Percentiles rank a stretch among this genome's conserved stretches.
phyloP scores from a whole-genome alignment of 805 yeast genomes.

The Candida qinlingensis region DNA sequence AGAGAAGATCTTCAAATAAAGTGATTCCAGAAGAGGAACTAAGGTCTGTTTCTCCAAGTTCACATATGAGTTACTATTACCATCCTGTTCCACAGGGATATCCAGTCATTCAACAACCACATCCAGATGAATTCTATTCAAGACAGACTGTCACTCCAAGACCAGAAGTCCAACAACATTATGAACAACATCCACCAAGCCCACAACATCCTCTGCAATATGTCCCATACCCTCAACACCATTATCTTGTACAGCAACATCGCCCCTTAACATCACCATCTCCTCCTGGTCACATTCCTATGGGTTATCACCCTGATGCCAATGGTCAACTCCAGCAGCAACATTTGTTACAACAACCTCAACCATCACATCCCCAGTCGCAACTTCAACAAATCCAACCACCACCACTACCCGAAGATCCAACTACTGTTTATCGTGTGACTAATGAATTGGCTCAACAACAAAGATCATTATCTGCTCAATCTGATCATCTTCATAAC shows the following conservation, averaged over 20 bases:
- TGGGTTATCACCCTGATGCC: neutral
- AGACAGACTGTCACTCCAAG: neutral
- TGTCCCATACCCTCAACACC: slow-evolving; percentile 9
- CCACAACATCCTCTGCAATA: slow-evolving; percentile 12
- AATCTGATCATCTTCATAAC: slow-evolving; percentile 17
- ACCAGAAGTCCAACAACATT: slow-evolving; percentile 2
- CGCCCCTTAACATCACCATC: neutral
- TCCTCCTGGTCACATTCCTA: neutral
- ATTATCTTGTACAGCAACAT: slow-evolving; percentile 11
- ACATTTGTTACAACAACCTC: neutral
- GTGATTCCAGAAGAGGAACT: slow-evolving; percentile 14
- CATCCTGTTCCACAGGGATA: neutral
- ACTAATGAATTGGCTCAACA: slow-evolving; percentile 15
- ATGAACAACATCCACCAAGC: slow-evolving; percentile 6
- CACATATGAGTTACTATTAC: neutral
- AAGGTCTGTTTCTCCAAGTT: slow-evolving; percentile 6
- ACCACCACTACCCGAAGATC: slow-evolving; percentile 1
- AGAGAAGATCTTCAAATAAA: slow-evolving; percentile 43
- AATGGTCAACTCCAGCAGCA: neutral
- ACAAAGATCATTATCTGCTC: slow-evolving; percentile 11
- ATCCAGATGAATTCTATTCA: neutral
- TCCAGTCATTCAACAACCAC: slow-evolving; percentile 3
- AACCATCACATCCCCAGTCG: slow-evolving; percentile 1
- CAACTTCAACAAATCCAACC: neutral
- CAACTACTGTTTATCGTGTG: slow-evolving; percentile 7